phyloP scores from a whole-genome alignment of 73 alveolate genomes.

The Uronychia binucleata region DNA sequence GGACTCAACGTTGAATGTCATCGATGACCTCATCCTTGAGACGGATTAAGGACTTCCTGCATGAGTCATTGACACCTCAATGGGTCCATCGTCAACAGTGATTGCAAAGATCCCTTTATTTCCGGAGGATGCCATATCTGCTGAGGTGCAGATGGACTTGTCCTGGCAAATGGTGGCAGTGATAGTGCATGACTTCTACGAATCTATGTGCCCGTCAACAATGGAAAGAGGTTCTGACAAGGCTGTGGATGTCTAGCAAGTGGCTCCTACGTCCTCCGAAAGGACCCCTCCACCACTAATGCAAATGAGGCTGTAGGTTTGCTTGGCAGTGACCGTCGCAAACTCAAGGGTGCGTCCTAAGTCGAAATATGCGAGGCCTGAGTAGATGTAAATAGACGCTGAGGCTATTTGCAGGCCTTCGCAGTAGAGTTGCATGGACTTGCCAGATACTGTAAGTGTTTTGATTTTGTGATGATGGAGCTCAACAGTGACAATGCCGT shows the following conservation, averaged over 20 bases:
- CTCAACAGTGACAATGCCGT: neutral
- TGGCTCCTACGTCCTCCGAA: neutral
- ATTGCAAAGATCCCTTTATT: neutral
- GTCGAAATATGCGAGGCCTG: neutral
- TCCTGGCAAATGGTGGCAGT: neutral
- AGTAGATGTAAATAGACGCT: neutral
- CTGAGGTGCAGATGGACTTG: neutral
- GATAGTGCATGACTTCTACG: neutral
- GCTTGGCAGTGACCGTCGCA: neutral
- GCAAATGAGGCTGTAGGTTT: neutral
- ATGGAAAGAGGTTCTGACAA: neutral
- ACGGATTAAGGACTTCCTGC: neutral
- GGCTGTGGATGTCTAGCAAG: neutral
- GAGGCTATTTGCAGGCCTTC: neutral
- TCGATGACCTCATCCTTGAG: neutral
- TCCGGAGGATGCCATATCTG: neutral
- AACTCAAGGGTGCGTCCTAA: too few relatives aligned
- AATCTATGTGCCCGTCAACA: neutral
- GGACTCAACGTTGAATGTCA: neutral
- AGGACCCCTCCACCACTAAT: neutral
- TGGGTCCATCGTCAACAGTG: conserved; percentile 19
- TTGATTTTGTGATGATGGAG: neutral
- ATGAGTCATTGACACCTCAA: neutral
- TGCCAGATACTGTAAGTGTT: neutral
- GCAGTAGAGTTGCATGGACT: neutral